phyloP scores from a whole-genome alignment of 2,329 filamentous ascomycete genomes.

The Aschersonia sp. region DNA sequence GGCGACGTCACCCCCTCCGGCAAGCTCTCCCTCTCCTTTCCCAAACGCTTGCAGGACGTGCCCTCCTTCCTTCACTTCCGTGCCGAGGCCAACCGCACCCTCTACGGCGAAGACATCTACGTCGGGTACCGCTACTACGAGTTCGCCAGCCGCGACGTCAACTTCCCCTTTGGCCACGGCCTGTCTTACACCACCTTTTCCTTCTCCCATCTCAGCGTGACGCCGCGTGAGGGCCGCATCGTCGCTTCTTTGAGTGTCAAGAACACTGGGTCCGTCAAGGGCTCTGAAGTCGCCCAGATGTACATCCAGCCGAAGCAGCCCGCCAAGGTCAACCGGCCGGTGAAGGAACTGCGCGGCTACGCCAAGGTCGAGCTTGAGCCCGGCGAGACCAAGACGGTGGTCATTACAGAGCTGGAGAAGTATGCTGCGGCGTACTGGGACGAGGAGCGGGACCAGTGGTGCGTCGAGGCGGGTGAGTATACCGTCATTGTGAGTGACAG shows the following conservation, averaged over 20 bases:
- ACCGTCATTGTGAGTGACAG: constrained; percentile 46
- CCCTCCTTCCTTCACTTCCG: constrained; percentile 65
- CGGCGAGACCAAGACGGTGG: constrained; percentile 41
- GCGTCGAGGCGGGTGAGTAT: constrained; percentile 51
- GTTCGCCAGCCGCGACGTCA: constrained; percentile 45
- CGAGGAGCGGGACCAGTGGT: constrained; percentile 51
- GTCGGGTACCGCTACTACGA: constrained; percentile 75
- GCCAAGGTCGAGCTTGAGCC: constrained; percentile 47
- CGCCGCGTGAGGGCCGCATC: constrained; percentile 25
- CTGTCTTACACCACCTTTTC: constrained; percentile 62
- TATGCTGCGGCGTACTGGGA: constrained; percentile 58
- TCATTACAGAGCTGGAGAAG: constrained; percentile 45
- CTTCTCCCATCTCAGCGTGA: constrained; percentile 33
- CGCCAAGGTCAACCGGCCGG: constrained; percentile 37
- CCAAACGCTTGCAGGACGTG: constrained; percentile 51
- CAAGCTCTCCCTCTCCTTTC: constrained; percentile 63
- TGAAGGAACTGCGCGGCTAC: constrained; percentile 53
- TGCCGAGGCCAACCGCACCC: constrained; percentile 52
- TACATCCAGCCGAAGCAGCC: constrained; percentile 38
- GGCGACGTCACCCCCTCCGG: constrained; percentile 61
- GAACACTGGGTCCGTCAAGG: constrained; percentile 43
- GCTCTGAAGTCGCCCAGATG: constrained; percentile 43
- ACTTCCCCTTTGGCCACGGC: constrained; percentile 71
- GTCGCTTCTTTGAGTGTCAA: constrained; percentile 36
- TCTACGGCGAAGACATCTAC: constrained; percentile 72